Percentiles rank a stretch among this genome's conserved stretches.
These are phyloP conservation scores for Podaxis rugospora DNA, from an alignment of 768 basidiomycete genomes.

Conservation along the genomic window DNA sequence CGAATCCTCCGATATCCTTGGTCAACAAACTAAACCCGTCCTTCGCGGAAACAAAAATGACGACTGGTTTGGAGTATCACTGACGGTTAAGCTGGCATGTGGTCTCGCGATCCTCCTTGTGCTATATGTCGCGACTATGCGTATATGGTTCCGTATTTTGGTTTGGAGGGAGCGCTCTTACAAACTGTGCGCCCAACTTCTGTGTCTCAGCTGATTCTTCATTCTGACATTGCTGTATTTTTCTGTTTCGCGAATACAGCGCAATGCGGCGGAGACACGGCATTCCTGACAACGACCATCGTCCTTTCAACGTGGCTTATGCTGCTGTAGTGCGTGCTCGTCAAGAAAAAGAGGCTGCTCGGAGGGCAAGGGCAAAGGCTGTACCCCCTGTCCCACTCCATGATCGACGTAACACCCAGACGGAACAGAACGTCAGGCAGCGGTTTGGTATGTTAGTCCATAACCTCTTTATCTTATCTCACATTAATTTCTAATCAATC, in stretches of 20 bases:
- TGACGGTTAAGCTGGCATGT: conserved; percentile 35
- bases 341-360: conserved; percentile 42
- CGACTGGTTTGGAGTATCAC: conserved; percentile 30
- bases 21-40: conserved; percentile 43
- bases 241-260: conserved; percentile 28
- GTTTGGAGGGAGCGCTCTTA: conserved; percentile 61
- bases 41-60: conserved; percentile 23
- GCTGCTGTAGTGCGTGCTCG: conserved; percentile 59
- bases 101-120: conserved; percentile 31
- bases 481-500: conserved; percentile 1
- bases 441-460: conserved; percentile 32
- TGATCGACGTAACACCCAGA: conserved; percentile 31
- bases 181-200: conserved; percentile 46
- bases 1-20: conserved; percentile 72
- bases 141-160: conserved; percentile 42
- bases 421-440: conserved; percentile 40
- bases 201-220: neutral
- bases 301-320: conserved; percentile 87
- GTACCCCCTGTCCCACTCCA: conserved; percentile 20
- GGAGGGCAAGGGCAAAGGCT: conserved; percentile 28
- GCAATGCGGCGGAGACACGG: conserved; percentile 74
- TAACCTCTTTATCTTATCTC: conserved; percentile 4
- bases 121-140: conserved; percentile 31
- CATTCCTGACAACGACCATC: conserved; percentile 77
- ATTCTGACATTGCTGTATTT: conserved; percentile 2